phyloP scores from a whole-genome alignment of 805 yeast species.

The Yarrowia sp. region DNA sequence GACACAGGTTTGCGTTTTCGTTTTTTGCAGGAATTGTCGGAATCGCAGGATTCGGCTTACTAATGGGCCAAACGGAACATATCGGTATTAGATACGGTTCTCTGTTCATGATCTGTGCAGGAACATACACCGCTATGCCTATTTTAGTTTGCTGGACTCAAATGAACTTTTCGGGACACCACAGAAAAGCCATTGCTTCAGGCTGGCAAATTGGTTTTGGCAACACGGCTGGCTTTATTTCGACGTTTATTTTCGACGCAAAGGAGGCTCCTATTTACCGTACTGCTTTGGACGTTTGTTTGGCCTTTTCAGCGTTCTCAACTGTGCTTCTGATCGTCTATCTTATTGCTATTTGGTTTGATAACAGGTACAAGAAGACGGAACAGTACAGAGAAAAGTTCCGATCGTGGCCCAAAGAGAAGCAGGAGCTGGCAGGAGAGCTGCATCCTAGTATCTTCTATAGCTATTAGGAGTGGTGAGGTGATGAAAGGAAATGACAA shows the following conservation, averaged over 20 bases:
- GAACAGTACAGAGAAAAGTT: conserved; percentile 25
- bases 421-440: conserved; percentile 36
- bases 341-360: conserved; percentile 35
- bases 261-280: conserved; percentile 57
- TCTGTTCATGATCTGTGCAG: conserved; percentile 56
- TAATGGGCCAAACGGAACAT: conserved; percentile 45
- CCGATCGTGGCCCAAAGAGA: conserved; percentile 17
- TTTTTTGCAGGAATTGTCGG: conserved; percentile 39
- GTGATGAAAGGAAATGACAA: too few relatives aligned
- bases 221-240: conserved; percentile 66
- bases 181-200: conserved; percentile 55
- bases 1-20: conserved; percentile 38
- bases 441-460: conserved; percentile 32
- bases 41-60: conserved; percentile 54
- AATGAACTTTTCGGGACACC: conserved; percentile 60
- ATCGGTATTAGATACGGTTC: conserved; percentile 55
- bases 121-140: conserved; percentile 65
- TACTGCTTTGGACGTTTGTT: conserved; percentile 51
- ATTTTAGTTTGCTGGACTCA: conserved; percentile 62
- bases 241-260: conserved; percentile 54
- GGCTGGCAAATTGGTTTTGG: conserved; percentile 69
- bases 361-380: conserved; percentile 33
- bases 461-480: not conserved
- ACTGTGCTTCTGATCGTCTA: conserved; percentile 34
- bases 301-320: conserved; percentile 46